Base-by-base conservation (phyloP, 192 early-diverging fungal genomes). In the Coemansia sp. region DNA sequence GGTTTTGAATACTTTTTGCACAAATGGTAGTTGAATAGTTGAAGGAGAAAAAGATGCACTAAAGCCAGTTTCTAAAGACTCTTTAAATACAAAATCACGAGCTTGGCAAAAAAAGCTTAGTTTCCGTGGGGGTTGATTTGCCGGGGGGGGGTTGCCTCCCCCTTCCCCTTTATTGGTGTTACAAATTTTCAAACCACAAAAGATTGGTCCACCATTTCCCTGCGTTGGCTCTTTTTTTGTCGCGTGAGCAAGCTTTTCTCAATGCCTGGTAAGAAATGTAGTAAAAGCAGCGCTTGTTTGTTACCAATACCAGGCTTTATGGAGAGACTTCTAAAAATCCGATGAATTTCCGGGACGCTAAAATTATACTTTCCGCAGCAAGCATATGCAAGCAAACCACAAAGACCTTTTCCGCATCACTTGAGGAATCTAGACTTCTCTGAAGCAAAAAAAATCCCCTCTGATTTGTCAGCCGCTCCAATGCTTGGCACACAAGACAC, bases 381-480 rank as follows among this genome's bases (percentile, higher is more conserved):
- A 10, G 11, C 35, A 18, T 52, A 6, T 19, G 23, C 23, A 26
- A 26, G 23, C 23, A 26, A 26, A 26, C 23, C 23, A 26, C 23
- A 26, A 4, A 4, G 4, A 13, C 8, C 33, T 8, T 26, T 52
- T 37, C 31, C 50, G 50, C 50, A 52, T 15, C 13, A 16, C 6
- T 9, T 19, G 39, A 10, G 40, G 52, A 54, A 19, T 38, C 52
- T 39, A 54, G 52, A 50, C 44, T 46, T 46, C 15, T 19, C 42
- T 19, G 42, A 43, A 43, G 15, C 3, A 4, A 4, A 26, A 26
- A n/a, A 26, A 26, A n/a, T 18, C 7, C 8, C 18, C 44, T 16
- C 19, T 21, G 20, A 20, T 12, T 16, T 12, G 2, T 1, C 21
- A 46, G 2, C 21, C 44, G 13, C 11, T 46, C 10, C 7, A 11